These are phyloP conservation scores for Lachnellula occidentalis DNA, from an alignment of 2,329 filamentous ascomycete genomes.

Conservation along the genomic window DNA sequence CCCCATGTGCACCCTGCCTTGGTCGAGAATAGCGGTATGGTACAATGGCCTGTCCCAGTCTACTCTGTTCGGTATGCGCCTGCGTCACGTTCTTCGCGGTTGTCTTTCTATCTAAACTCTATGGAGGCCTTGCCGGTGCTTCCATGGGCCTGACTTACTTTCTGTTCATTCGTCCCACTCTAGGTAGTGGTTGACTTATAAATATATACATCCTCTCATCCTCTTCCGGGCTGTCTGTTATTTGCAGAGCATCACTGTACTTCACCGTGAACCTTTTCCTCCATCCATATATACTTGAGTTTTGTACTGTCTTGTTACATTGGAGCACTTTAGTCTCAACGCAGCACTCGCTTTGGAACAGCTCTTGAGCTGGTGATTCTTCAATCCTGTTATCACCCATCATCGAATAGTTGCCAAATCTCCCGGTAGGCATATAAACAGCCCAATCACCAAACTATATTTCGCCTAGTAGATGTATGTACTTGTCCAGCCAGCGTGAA, in stretches of 20 bases:
- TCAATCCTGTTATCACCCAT: background rate
- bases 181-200: conserved; percentile 15
- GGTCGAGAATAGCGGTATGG: conserved; percentile 2
- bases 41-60: conserved; percentile 7
- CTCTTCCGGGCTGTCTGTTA: conserved; percentile 2
- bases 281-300: background rate
- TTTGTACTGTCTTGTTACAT: background rate
- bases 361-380: background rate
- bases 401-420: background rate
- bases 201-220: conserved; percentile 3
- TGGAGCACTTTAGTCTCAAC: conserved; percentile 4
- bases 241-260: background rate
- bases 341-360: background rate
- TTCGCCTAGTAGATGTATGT: conserved; percentile 25
- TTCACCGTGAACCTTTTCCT: background rate
- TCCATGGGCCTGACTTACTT: conserved; percentile 5
- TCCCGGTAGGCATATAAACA: background rate
- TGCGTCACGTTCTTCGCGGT: conserved; percentile 23
- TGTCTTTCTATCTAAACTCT: conserved; percentile 19
- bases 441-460: background rate
- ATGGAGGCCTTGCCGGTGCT: conserved; percentile 25
- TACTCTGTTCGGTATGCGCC: conserved; percentile 9
- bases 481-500: background rate
- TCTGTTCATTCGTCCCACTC: conserved; percentile 5
- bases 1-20: conserved; percentile 13